Base-by-base conservation (phyloP, 495 filamentous ascomycete species). In the Daldinia bambusicola region DNA sequence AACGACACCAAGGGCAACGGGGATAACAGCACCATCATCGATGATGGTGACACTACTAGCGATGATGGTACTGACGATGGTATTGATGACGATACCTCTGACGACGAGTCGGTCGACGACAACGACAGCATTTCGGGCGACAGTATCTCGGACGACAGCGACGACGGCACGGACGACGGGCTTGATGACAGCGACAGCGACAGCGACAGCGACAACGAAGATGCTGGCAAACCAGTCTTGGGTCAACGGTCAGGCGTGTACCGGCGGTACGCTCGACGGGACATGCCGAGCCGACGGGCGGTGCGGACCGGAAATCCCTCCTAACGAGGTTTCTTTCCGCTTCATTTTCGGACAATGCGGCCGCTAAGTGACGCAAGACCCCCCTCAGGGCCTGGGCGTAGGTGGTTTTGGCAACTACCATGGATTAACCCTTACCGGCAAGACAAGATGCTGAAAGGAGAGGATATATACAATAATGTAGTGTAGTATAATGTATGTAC, bases 401-500 rank as follows among this genome's bases (percentile, higher is more conserved):
- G 26, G 26, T 26, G 26, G 26, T 26, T 26, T 26, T 26, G 26
- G 26, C 26, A 26, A 26, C 26, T 3, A n/a, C 26, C 3, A 26
- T 26, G 26, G 26, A 26, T 26, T 26, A 26, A 26, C 3, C 7
- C 34, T 36, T 5, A 10, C 5, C 9, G n/a, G n/a, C 16, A 45
- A 45, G 16, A 45, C 41, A 8, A 45, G 0, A 12, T 10, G 6
- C 41, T 20, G 16, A 45, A 45, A 45, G 6, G n/a, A 45, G 4
- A 16, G 22, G 43, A 48, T 9, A 8, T 2, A n/a, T 8, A 22
- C 22, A 22, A 2, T 48, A 22, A 48, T 48, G 22, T 16, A 16
- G 43, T 48, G 18, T 48, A 16, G 43, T 22, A 48, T 48, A 48
- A 48, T 48, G 18, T 48, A 48, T 48, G 18, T 48, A 48, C 26